Evolutionary conservation across 2,329 filamentous ascomycete species (phyloP), one percentile per base, ranked within the genome.

Genomic region (Gremmenia infestans): DNA sequence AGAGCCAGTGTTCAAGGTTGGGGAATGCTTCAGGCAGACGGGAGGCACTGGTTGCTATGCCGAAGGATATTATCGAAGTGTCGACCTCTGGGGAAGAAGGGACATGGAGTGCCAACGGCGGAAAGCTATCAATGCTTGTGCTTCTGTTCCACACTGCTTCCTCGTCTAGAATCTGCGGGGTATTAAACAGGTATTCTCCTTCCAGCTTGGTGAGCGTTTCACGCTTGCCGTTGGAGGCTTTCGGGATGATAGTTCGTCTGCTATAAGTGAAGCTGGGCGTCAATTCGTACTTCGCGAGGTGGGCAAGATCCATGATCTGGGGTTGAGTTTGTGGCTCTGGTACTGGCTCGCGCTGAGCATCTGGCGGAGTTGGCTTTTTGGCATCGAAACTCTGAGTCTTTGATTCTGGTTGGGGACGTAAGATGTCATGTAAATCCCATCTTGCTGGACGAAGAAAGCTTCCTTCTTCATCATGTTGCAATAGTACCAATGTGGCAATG

Each of bases 1-100:
- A 39, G 2, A 67, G 61, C 66, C 65, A 68, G 53, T 66, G 66
- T n/a, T 53, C 23, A 2, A 67, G 40, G 40, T 66, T 60, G 2
- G 59, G 52, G 15, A 63, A 50, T 2, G 64, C 59, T 11, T 62
- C 57, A 12, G 53, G 50, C 15, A 68, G 56, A 17, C 66, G 63
- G 5, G 54, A 25, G 28, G 61, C 37, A 12, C 50, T 58, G 0
- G 66, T 68, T 2, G 64, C 57, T 3, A 67, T 62, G 6, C 65
- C 64, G 46, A 67, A 67, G 5, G 60, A 58, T 23, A 67, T 48
- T 15, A 60, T 62, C 5, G 60, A 59, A 1, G 60, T 60, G 28
- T 68, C 62, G 19, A 57, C 53, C 47, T 55, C 53, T 2, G 56
- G 56, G 0, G 58, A 61, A 1, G 22, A 17, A 5, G 62, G 60